Evolutionary conservation across 192 early-diverging fungal species (phyloP), one percentile per base, ranked within the genome.

Genomic region (Coemansia sp.): DNA sequence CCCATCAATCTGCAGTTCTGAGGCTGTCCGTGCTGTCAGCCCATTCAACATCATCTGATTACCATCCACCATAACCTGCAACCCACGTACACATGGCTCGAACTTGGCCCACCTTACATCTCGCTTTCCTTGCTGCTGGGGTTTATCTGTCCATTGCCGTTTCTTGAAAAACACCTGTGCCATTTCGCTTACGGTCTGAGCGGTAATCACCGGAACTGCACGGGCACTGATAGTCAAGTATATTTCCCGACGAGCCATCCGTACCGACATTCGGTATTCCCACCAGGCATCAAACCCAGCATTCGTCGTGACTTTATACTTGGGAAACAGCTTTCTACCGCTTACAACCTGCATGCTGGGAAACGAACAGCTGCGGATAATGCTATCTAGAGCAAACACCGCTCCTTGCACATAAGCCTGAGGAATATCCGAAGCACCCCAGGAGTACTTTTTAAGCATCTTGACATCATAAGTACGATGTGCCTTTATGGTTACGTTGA

Each of bases 251-350:
- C 33, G 48, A 1, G 56, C 48, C 11, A 61, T 40, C 8, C 58
- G 52, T 20, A 61, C 35, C 1, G 72, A 64, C 23, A 50, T 37
- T 11, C 57, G 56, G 50, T 69, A 65, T 28, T 58, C 58, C 72
- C 72, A 76, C 52, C 55, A 55, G 16, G 69, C 41, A 3, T 63
- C 62, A 41, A 50, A 68, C 20, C 66, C 72, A 7, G 33, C 21
- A 26, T 26, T 26, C 23, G 23, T 26, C 23, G 23, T 26, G 23
- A 26, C 23, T 26, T 26, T 26, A 4, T 26, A 26, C 2, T 26
- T 26, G 23, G 23, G 23, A 26, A 26, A 26, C 23, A 26, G 23
- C 23, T 26, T 26, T 26, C 23, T 26, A 3, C 4, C 57, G 63
- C 11, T 9, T 3, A 4, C 59, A 33, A 0, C 19, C 14, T 7